Base-by-base conservation (phyloP, 2,329 filamentous ascomycete species). In the Capronia epimyces region DNA sequence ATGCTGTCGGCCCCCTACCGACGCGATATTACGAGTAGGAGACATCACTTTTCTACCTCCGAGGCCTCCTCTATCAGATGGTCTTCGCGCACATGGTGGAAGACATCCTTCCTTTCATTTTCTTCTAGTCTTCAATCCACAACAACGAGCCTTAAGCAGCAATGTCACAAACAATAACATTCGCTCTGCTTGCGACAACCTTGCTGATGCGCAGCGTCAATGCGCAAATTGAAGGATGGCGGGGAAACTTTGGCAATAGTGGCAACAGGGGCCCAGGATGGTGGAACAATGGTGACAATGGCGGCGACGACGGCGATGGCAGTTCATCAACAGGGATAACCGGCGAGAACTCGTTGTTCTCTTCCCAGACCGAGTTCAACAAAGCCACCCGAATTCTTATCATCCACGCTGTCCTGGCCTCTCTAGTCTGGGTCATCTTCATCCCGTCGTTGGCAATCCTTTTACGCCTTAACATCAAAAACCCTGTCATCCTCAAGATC, bases 361-460 rank as follows among this genome's bases (percentile, higher is more conserved):
- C 31, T 12, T 47, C 52, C 8, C n/a, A 31, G 13, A 46, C 46
- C 7, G 37, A 46, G 13, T 53, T 53, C 51, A 43, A 56, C 45
- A 34, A 32, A 18, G 49, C 46, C 10, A 57, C 25, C 7, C 31
- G 32, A 5, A 56, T 62, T 21, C 43, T 60, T 16, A 61, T 58
- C 25, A 57, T 60, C 3, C 63, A 66, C 49, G 63, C 63, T 0
- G 43, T 64, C 15, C 45, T 62, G 9, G 65, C 64, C 48, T 52
- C 59, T 0, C 18, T 65, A 20, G 59, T 63, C 8, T 66, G 64
- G 54, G 61, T 60, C 3, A 42, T 66, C 7, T 55, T 65, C 29
- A 53, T 65, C 32, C 63, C 63, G 6, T 56, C 60, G 3, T 55
- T 61, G 2, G 58, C 62, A 12, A 53, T 64, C 18, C 34, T 64